phyloP scores from a whole-genome alignment of 2,329 filamentous ascomycete species.

The Venturiaceae sp. region DNA sequence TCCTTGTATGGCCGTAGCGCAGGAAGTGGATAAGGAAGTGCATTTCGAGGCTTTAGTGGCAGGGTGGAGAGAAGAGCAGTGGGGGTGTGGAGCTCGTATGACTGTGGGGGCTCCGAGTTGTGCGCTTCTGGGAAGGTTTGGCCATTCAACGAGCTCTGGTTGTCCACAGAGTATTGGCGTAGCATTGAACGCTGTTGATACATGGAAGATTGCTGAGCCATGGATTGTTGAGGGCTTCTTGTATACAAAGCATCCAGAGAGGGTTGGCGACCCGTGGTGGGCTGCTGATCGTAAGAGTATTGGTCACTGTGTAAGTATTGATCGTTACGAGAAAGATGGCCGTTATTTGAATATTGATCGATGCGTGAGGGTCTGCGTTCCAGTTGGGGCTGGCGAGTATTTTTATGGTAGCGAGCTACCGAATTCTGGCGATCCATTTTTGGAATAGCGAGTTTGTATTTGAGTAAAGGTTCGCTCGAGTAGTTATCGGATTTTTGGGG shows the following conservation, averaged over 20 bases:
- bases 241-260: too few relatives aligned
- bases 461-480: neutral
- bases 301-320: neutral
- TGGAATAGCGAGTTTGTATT: neutral
- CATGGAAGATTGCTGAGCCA: too few relatives aligned
- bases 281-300: too few relatives aligned
- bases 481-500: neutral
- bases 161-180: too few relatives aligned
- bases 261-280: too few relatives aligned
- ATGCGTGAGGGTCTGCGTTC: neutral
- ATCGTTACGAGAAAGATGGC: neutral
- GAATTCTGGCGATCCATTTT: neutral
- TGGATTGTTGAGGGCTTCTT: too few relatives aligned
- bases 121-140: neutral
- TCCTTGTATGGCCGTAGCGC: neutral
- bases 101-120: neutral
- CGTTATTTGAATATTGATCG: too few relatives aligned
- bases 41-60: neutral
- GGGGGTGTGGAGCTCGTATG: neutral
- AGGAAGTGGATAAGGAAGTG: neutral
- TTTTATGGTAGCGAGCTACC: neutral
- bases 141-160: too few relatives aligned
- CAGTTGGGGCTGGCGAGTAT: neutral
- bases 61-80: neutral
- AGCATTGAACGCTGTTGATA: too few relatives aligned